phyloP scores from a whole-genome alignment of 2,329 filamentous ascomycete genomes.

The Botryotinia narcissicola region DNA sequence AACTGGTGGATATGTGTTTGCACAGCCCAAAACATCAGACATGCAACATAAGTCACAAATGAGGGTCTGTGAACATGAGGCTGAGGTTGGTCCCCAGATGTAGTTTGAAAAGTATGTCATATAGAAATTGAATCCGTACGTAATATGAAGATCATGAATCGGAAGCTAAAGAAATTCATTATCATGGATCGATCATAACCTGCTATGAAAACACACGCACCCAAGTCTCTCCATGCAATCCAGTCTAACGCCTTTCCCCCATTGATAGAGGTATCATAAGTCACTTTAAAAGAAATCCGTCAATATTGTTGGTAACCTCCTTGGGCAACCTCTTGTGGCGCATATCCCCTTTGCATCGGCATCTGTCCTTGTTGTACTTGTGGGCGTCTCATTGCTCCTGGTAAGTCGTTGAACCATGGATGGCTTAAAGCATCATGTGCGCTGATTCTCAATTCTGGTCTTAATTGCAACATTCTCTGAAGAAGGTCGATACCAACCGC shows the following conservation, averaged over 20 bases:
- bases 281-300: slow-evolving; percentile 16
- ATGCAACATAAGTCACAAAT: background rate
- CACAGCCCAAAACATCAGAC: background rate
- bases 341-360: slow-evolving; percentile 12
- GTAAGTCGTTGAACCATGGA: slow-evolving; percentile 82
- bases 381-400: slow-evolving; percentile 31
- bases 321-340: slow-evolving; percentile 11
- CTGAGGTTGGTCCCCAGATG: background rate
- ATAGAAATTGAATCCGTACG: background rate
- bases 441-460: slow-evolving; percentile 87
- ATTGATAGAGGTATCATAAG: slow-evolving; percentile 19
- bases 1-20: background rate
- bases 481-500: slow-evolving; percentile 82
- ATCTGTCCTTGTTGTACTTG: slow-evolving; percentile 29
- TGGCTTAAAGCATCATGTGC: slow-evolving; percentile 84
- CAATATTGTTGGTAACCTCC: slow-evolving; percentile 18
- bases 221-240: slow-evolving; percentile 16
- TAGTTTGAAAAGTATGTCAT: background rate
- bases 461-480: slow-evolving; percentile 85
- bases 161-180: slow-evolving; percentile 18
- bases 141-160: slow-evolving; percentile 1
- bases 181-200: slow-evolving; percentile 18
- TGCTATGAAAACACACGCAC: slow-evolving; percentile 6
- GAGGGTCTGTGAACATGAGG: background rate
- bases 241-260: slow-evolving; percentile 11